These are phyloP conservation scores for Globisporangium solare DNA, from an alignment of 352 stramenopile species.

Conservation along the genomic window DNA sequence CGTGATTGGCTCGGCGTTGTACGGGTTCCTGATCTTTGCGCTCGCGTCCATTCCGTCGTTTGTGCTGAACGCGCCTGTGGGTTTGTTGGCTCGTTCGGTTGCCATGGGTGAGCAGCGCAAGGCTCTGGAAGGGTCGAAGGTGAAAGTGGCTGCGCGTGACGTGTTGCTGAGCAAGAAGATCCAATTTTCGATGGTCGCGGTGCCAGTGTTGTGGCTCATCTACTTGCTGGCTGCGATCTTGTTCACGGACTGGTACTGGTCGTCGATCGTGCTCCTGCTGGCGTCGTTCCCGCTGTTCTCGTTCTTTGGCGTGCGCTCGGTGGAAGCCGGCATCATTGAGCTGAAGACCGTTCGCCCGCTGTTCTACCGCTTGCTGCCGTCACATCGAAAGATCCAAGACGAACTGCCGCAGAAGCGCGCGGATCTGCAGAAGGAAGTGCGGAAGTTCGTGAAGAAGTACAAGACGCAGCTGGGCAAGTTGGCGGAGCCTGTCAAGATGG, in stretches of 20 bases:
- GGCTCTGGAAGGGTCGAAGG: conserved; percentile 80
- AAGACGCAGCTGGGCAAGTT: conserved; percentile 51
- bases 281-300: conserved; percentile 85
- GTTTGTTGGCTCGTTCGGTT: conserved; percentile 79
- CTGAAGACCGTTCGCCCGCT: conserved; percentile 80
- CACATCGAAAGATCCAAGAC: conserved; percentile 78
- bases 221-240: conserved; percentile 82
- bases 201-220: conserved; percentile 83
- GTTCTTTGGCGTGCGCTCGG: conserved; percentile 84
- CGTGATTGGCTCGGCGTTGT: conserved; percentile 86
- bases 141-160: conserved; percentile 89
- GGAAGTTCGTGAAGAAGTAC: conserved; percentile 77
- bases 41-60: conserved; percentile 90
- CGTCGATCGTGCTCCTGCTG: conserved; percentile 71
- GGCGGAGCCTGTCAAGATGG: conserved; percentile 62
- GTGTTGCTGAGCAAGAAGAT: conserved; percentile 94
- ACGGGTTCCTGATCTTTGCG: conserved; percentile 77
- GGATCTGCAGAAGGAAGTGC: conserved; percentile 70
- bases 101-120: conserved; percentile 77
- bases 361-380: conserved; percentile 74
- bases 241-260: conserved; percentile 86
- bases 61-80: conserved; percentile 89
- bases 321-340: conserved; percentile 86
- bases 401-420: conserved; percentile 61
- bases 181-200: conserved; percentile 87